Base-by-base conservation (phyloP, 768 basidiomycete genomes). In the Russula sp. region DNA sequence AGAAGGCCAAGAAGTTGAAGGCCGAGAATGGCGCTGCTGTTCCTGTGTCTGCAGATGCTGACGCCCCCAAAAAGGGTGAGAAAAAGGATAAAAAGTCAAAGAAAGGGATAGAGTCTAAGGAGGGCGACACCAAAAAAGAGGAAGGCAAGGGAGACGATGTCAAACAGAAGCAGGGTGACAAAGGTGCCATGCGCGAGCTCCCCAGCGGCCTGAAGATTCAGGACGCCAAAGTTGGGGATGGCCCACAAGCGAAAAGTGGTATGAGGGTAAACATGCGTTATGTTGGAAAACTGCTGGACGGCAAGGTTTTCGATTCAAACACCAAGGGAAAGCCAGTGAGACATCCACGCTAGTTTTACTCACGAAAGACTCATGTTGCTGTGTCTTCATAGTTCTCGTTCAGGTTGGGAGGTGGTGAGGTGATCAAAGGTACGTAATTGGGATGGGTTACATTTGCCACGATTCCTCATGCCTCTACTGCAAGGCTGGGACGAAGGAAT, bases 401-500 rank as follows among this genome's bases (percentile, higher is more conserved):
- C 82, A 81, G 76, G 34, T 81, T 98, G 26, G 96, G 95, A 42
- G 79, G 83, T 63, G 92, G 92, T 28, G 89, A 96, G 73, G 96
- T 98, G 58, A 97, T 98, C 76, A 92, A 93, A 79, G 90, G 88
- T 86, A 62, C 52, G 77, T 65, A 48, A 58, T 50, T 46, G 53
- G 49, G 49, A 22, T 46, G 22, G 24, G 14, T 66, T 34, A 22
- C 22, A 20, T 72, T 53, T 24, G 56, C 44, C 18, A 58, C 13
- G 52, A 20, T 50, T 34, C 32, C 34, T 55, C 46, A 22, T 59
- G 16, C n/a, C 28, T 34, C 16, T 42, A 36, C 24, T 61, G 34
- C 28, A 62, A 89, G 86, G 90, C 52, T 97, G 95, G 94, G 96
- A 98, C 70, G 79, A 91, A 71, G 96, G 95, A 46, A 80, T 98